A percentile compares a stretch with the other conserved stretches of the same genome.
These are phyloP conservation scores for carrot (Daucus carota) DNA, from an alignment of 129 eudicot species.

Conservation along the genomic window DNA sequence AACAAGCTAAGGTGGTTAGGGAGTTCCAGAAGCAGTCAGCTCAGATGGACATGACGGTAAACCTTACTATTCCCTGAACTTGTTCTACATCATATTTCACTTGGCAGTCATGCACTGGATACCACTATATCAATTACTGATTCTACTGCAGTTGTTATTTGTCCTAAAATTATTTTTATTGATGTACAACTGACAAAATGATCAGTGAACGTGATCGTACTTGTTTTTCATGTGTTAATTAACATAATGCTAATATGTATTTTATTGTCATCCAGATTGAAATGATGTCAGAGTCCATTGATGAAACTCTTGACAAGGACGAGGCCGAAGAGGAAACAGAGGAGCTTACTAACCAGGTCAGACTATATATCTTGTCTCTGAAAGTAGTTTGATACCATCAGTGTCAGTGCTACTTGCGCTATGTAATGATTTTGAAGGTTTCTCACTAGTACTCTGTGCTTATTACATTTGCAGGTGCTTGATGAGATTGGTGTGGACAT, in stretches of 20 bases:
- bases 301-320: constrained; percentile 89
- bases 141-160: not conserved
- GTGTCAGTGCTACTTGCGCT: not conserved
- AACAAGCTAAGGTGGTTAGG: constrained; percentile 75
- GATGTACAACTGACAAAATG: not conserved
- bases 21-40: constrained; percentile 85
- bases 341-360: constrained; percentile 90
- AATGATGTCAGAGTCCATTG: constrained; percentile 97
- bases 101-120: not conserved
- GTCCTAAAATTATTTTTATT: not conserved
- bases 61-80: not conserved
- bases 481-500: constrained; percentile 96
- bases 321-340: constrained; percentile 99
- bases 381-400: not conserved
- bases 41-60: constrained; percentile 93
- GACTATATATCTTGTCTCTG: not conserved
- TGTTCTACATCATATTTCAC: not conserved
- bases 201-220: not conserved
- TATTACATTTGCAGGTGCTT: constrained; percentile 47
- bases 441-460: not conserved
- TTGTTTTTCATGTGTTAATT: not conserved
- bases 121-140: not conserved
- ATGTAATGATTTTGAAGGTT: not conserved
- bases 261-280: constrained; percentile 42
- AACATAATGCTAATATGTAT: not conserved